A percentile compares a stretch with the other conserved stretches of the same genome.
Conservation (phyloP, 495 filamentous ascomycete genomes). For the Cryomyces antarcticus region DNA sequence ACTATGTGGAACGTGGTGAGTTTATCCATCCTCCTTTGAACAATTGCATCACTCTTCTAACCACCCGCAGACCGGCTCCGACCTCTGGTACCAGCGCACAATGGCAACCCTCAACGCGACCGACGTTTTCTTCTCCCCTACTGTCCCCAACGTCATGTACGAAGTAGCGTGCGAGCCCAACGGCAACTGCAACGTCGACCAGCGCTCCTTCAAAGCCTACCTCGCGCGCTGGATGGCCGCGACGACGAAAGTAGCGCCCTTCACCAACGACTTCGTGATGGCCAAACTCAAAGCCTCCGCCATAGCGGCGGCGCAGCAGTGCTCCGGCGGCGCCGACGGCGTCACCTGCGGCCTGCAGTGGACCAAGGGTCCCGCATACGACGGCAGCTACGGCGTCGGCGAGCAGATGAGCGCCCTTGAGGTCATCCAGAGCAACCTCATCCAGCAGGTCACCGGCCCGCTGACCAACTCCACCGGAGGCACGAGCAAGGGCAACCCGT, state of each 20-base stretch:
- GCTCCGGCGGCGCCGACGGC: conserved; percentile 31
- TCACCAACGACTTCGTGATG: conserved; percentile 32
- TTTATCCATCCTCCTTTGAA: neutral
- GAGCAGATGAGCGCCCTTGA: conserved; percentile 40
- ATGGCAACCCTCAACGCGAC: conserved; percentile 34
- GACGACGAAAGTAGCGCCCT: conserved; percentile 44
- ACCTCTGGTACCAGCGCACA: conserved; percentile 35
- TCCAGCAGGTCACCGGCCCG: conserved; percentile 21
- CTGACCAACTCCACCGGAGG: conserved; percentile 18
- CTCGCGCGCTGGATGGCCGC: conserved; percentile 49
- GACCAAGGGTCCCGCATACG: conserved; percentile 24
- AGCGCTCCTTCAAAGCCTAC: conserved; percentile 58
- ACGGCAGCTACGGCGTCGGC: conserved; percentile 29
- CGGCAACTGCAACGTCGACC: conserved; percentile 47
- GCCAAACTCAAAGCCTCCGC: conserved; percentile 35
- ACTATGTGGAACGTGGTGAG: conserved; percentile 57
- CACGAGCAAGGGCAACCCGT: conserved; percentile 15
- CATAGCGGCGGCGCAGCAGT: conserved; percentile 37
- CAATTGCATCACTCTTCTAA: conserved; percentile 1
- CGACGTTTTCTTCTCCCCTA: conserved; percentile 34
- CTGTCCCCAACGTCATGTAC: conserved; percentile 31
- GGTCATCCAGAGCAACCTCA: conserved; percentile 32
- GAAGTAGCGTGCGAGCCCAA: conserved; percentile 52
- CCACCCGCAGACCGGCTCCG: conserved; percentile 18
- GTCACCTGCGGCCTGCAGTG: conserved; percentile 30